phyloP scores from a whole-genome alignment of 371 early-diverging fungal genomes.

The Saksenaea vasiformis region DNA sequence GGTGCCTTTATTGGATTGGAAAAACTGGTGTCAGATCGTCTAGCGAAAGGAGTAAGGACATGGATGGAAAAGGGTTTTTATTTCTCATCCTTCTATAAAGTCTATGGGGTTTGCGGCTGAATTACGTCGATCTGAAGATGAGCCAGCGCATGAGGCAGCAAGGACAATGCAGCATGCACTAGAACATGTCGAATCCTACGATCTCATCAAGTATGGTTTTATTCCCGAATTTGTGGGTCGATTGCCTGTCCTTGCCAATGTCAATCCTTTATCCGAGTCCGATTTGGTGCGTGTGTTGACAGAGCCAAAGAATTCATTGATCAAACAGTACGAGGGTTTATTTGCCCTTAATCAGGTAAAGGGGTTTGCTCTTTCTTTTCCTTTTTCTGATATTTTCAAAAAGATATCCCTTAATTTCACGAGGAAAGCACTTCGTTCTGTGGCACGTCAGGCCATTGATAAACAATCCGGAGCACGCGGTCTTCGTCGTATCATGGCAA shows the following conservation, averaged over 20 bases:
- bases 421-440: slow-evolving; percentile 56
- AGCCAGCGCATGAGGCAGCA: neutral
- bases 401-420: slow-evolving; percentile 67
- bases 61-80: neutral
- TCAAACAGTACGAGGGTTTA: slow-evolving; percentile 74
- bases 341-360: slow-evolving; percentile 61
- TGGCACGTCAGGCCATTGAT: slow-evolving; percentile 69
- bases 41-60: slow-evolving; percentile 54
- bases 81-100: slow-evolving; percentile 10
- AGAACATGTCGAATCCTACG: slow-evolving; percentile 71
- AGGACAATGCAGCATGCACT: slow-evolving; percentile 20
- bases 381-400: slow-evolving; percentile 3
- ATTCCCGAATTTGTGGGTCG: slow-evolving; percentile 88
- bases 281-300: slow-evolving; percentile 71
- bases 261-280: slow-evolving; percentile 58
- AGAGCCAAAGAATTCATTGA: slow-evolving; percentile 77
- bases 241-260: slow-evolving; percentile 75
- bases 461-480: slow-evolving; percentile 85
- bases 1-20: slow-evolving; percentile 87
- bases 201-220: slow-evolving; percentile 78
- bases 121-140: neutral
- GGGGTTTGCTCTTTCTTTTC: neutral
- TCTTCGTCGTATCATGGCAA: slow-evolving; percentile 73
- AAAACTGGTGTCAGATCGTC: slow-evolving; percentile 67
- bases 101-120: slow-evolving; percentile 66